Base-by-base conservation (phyloP, 495 filamentous ascomycete genomes). In the Bryoglossum gracile region DNA sequence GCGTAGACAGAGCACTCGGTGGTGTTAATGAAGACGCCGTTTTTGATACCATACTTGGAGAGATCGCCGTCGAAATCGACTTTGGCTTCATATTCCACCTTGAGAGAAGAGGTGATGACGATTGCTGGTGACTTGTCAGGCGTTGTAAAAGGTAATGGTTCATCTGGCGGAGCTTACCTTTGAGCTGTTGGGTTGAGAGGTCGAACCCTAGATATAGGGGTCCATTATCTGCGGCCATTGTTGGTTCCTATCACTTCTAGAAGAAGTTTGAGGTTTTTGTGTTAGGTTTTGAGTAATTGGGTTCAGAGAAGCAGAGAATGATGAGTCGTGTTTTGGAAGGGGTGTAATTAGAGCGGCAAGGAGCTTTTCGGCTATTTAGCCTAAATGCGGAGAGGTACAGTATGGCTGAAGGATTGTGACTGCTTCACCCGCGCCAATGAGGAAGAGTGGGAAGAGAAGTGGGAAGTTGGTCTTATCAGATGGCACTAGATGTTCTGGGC, bases 141-240 rank as follows among this genome's bases (percentile, higher is more conserved):
- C 23, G 5, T 37, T 32, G 23, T 19, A 41, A 35, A 25, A 45
- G n/a, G 39, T 2, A 36, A 47, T 19, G 4, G 24, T 46, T 34
- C 14, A 36, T 35, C 30, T 24, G 21, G 38, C 18, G 33, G n/a
- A 19, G n/a, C 67, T 48, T 53, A 76, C 86, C 87, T 75, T 98
- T 98, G 22, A 96, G 73, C 62, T 95, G 89, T 67, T 96, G 92
- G 48, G 92, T 97, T 21, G 89, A 95, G 38, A 98, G 84, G 65
- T 98, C 91, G 62, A 96, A 91, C 34, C 91, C 91, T 48, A 96
- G 75, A 56, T 95, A 96, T 46, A 94, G 71, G 11, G 87, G 82
- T 14, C 67, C 70, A 33, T 68, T 51, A 34, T 65, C 54, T 46
- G 19, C 36, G 11, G 61, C 59, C 73, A 75, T 76, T 46, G 48